Conservation (phyloP, 2,329 filamentous ascomycete genomes). For the Volutella citrinella region DNA sequence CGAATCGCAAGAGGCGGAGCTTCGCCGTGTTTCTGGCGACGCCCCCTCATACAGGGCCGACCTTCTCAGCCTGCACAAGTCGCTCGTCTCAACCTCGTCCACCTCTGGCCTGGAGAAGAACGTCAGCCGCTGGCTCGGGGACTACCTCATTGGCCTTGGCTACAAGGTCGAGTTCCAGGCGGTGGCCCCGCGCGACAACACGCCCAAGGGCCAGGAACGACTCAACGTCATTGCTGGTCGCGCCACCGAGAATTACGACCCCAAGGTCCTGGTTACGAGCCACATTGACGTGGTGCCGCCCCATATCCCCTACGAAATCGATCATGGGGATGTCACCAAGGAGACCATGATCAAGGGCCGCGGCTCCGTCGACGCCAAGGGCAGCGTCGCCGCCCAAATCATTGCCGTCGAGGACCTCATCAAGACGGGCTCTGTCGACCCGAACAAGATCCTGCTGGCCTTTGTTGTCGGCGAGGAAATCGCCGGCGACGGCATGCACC, state of each 20-base stretch:
- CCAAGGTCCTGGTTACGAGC: slow-evolving; percentile 66
- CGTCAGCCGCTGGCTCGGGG: slow-evolving; percentile 65
- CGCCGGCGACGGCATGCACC: slow-evolving; percentile 74
- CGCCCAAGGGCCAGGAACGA: slow-evolving; percentile 25
- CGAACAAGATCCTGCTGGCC: slow-evolving; percentile 55
- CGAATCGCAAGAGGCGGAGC: too few species aligned
- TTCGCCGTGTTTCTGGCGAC: slow-evolving; percentile 10
- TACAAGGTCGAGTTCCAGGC: slow-evolving; percentile 44
- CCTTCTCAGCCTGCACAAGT: slow-evolving; percentile 70
- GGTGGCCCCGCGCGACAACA: slow-evolving; percentile 32
- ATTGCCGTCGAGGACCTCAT: slow-evolving; percentile 61
- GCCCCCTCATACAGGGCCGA: slow-evolving; percentile 38
- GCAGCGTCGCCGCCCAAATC: slow-evolving; percentile 69
- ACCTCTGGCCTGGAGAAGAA: slow-evolving; percentile 66
- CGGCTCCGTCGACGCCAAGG: slow-evolving; percentile 72
- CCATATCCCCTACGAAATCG: slow-evolving; percentile 64
- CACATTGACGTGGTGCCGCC: slow-evolving; percentile 82
- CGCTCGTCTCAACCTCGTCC: slow-evolving; percentile 72
- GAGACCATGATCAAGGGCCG: slow-evolving; percentile 64
- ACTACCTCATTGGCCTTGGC: slow-evolving; percentile 55
- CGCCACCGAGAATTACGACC: slow-evolving; percentile 42
- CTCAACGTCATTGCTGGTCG: slow-evolving; percentile 78
- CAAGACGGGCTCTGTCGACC: slow-evolving; percentile 33
- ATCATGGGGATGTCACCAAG: slow-evolving; percentile 40
- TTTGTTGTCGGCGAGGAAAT: slow-evolving; percentile 83